Evolutionary conservation across 352 stramenopile genomes (phyloP), one percentile per base, ranked within the genome.

Genomic region (Blastocystis sp.): DNA sequence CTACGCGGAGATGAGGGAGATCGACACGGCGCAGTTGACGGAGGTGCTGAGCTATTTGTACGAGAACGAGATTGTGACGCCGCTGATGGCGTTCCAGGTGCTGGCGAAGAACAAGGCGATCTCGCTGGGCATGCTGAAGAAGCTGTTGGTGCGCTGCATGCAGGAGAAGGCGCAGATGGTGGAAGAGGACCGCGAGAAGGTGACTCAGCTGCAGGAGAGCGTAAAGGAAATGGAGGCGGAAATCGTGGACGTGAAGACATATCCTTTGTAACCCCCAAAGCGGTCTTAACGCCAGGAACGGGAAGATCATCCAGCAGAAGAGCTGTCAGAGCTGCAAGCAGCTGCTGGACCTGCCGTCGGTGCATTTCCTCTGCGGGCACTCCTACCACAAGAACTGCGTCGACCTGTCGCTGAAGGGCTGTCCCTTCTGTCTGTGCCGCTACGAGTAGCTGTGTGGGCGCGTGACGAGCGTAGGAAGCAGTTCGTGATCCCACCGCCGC

Each of bases 311-410:
- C 89, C 93, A 96, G 70, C 76, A 71, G 48, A 95, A 92, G 62
- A 96, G 95, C 88, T 96, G 93, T 81, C 92, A 95, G 53, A 67
- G 95, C 56, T 96, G 93, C 89, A 95, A 94, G 87, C 93, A 95
- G 84, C 92, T 95, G 84, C 82, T 96, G 87, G 93, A 96, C 88
- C 89, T 96, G 11, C 93, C 93, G n/a, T 93, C 93, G 0, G 92
- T 96, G 48, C 93, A 96, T 81, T 96, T 96, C 84, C 93, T 96
- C 91, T 96, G 93, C 79, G 93, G 95, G 64, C 93, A 96, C 90
- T 95, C 92, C 70, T 96, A 95, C 77, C 91, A 96, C 19, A 76
- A 89, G 74, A 84, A 84, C 56, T 84, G 74, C 41, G 74, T 84
- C 19, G 74, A 84, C 28, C 10, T 62, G 61, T 53, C 59, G 34